Percentiles rank a stretch among this genome's conserved stretches.
These are phyloP conservation scores for Sphenostylis stenocarpa DNA, from an alignment of 306 rosid species.

Conservation along the genomic window DNA sequence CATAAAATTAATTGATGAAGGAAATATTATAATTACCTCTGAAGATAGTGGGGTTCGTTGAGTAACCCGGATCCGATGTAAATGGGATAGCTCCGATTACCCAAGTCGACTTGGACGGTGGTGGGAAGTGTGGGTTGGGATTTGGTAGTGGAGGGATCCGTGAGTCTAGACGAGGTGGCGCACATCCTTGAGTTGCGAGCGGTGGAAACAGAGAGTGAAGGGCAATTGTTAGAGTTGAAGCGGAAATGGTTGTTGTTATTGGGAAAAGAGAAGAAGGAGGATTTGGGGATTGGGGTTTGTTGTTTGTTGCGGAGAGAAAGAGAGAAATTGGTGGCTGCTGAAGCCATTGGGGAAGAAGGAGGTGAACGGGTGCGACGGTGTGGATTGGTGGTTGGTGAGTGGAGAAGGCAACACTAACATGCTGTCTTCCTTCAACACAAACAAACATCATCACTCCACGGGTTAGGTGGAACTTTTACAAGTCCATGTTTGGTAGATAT, in stretches of 20 bases:
- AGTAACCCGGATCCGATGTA: conserved; percentile 88
- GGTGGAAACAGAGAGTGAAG: conserved; percentile 17
- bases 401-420: conserved; percentile 1
- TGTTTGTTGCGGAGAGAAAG: conserved; percentile 50
- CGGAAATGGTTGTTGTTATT: conserved; percentile 9
- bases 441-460: not conserved
- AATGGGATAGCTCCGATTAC: conserved; percentile 91
- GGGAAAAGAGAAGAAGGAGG: conserved; percentile 23
- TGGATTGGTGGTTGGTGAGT: conserved; percentile 42
- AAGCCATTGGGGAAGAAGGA: conserved; percentile 52
- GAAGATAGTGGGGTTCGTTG: conserved; percentile 67
- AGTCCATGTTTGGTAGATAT: not conserved
- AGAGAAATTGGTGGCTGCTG: conserved; percentile 45
- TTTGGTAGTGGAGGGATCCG: conserved; percentile 58
- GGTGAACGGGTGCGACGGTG: no score
- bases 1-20: not conserved
- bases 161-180: conserved; percentile 61
- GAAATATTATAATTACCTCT: conserved; percentile 47
- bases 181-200: conserved; percentile 39
- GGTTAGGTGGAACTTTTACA: not conserved
- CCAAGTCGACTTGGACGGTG: conserved; percentile 79
- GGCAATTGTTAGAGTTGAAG: conserved; percentile 23
- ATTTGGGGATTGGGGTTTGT: conserved; percentile 18
- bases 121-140: conserved; percentile 39
- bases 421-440: not conserved